A percentile compares a stretch with the other conserved stretches of the same genome.
Evolutionary conservation across 257 asterid genomes (phyloP).

Genomic region (Misopates orontium): DNA sequence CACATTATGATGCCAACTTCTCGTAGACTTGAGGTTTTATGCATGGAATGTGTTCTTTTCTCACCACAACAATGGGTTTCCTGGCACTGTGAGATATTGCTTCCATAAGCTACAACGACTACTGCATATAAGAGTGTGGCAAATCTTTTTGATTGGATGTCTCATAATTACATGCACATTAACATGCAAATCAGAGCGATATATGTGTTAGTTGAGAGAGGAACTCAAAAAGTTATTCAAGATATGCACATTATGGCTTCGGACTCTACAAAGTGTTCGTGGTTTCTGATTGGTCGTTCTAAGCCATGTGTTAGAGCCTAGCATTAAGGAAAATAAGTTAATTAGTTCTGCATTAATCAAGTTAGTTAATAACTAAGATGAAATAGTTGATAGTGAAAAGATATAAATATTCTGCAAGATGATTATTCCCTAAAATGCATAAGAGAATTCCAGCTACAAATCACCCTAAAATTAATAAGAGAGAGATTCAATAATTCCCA

Average conservation of each 20-base stretch:
- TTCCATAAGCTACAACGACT: slow-evolving; percentile 35
- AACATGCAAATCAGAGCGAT: background rate
- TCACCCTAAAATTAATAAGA: too few relatives aligned
- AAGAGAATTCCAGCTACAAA: too few relatives aligned
- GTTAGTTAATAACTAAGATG: too few relatives aligned
- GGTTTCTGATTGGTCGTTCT: slow-evolving; percentile 16
- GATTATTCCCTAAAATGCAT: too few relatives aligned
- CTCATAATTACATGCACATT: slow-evolving; percentile 36
- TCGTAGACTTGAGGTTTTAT: slow-evolving; percentile 86
- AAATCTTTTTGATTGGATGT: slow-evolving; percentile 27
- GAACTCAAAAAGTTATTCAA: background rate
- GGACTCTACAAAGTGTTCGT: slow-evolving; percentile 21
- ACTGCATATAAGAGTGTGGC: slow-evolving; percentile 21
- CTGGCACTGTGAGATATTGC: slow-evolving; percentile 55
- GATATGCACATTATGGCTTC: slow-evolving; percentile 10
- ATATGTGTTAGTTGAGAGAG: slow-evolving; percentile 5
- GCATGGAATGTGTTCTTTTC: slow-evolving; percentile 87
- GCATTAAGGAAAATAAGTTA: too few relatives aligned
- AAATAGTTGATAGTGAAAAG: too few relatives aligned
- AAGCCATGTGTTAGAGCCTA: slow-evolving; percentile 11
- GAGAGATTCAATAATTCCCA: too few relatives aligned
- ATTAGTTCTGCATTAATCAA: too few relatives aligned
- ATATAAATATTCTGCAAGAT: too few relatives aligned
- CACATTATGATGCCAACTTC: slow-evolving; percentile 58
- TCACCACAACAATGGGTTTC: slow-evolving; percentile 66